Conservation (phyloP, 2,329 filamentous ascomycete species). For the Penicillium sp. region DNA sequence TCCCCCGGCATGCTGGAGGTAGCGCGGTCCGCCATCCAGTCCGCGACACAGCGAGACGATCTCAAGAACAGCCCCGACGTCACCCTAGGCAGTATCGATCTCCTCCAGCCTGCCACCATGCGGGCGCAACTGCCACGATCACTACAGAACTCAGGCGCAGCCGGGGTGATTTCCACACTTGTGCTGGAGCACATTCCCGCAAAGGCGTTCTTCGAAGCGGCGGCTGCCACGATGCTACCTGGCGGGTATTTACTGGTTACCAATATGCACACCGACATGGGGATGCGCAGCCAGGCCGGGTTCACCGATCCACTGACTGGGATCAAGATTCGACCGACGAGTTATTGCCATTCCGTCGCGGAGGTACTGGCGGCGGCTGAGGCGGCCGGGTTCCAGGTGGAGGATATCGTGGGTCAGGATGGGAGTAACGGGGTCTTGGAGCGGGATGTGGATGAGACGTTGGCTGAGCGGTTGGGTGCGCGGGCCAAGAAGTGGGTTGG, state of each 20-base stretch:
- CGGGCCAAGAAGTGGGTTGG: conserved; percentile 66
- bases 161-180: conserved; percentile 61
- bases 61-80: conserved; percentile 12
- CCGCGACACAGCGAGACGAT: background rate
- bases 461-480: conserved; percentile 61
- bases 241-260: conserved; percentile 61
- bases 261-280: conserved; percentile 71
- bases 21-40: conserved; percentile 46
- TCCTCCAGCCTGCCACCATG: conserved; percentile 31
- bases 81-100: conserved; percentile 43
- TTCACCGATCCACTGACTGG: conserved; percentile 58
- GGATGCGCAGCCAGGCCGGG: conserved; percentile 59
- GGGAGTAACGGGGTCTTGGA: conserved; percentile 40
- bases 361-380: conserved; percentile 56
- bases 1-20: conserved; percentile 60
- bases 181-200: conserved; percentile 66
- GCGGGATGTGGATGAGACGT: conserved; percentile 52
- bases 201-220: conserved; percentile 58
- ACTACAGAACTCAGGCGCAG: conserved; percentile 32
- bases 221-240: conserved; percentile 46
- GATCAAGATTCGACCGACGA: conserved; percentile 61
- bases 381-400: conserved; percentile 49
- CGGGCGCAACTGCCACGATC: conserved; percentile 12
- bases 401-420: conserved; percentile 28
- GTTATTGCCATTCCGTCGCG: conserved; percentile 57